These are phyloP conservation scores for Cetradonia linearis DNA, from an alignment of 495 filamentous ascomycete species.

Conservation along the genomic window DNA sequence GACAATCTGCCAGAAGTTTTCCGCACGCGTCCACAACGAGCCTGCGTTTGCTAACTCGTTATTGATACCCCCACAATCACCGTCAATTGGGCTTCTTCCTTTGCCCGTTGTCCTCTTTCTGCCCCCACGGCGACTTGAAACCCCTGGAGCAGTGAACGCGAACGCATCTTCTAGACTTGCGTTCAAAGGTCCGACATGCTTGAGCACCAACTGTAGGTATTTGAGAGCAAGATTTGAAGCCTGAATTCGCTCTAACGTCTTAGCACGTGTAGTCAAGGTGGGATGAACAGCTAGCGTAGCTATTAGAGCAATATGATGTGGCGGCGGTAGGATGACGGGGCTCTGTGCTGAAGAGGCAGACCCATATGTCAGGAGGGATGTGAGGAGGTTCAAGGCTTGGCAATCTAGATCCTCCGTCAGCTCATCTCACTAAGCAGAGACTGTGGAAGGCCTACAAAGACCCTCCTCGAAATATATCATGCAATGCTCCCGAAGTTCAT, in stretches of 20 bases:
- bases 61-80: constrained; percentile 36
- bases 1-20: constrained; percentile 80
- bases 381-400: constrained; percentile 58
- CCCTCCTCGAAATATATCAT: constrained; percentile 68
- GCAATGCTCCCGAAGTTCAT: constrained; percentile 52
- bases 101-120: constrained; percentile 23
- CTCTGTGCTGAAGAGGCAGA: constrained; percentile 31
- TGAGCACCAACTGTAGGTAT: constrained; percentile 47
- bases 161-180: constrained; percentile 45
- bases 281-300: constrained; percentile 63
- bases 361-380: constrained; percentile 51
- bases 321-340: constrained; percentile 40
- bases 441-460: constrained; percentile 42
- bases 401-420: constrained; percentile 40
- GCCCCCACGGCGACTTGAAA: constrained; percentile 30
- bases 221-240: constrained; percentile 45
- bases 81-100: constrained; percentile 21
- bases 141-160: constrained; percentile 31
- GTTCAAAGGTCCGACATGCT: constrained; percentile 41
- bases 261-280: constrained; percentile 52
- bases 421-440: neutral
- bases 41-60: constrained; percentile 50
- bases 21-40: constrained; percentile 59
- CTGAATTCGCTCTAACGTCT: constrained; percentile 39
- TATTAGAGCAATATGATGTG: constrained; percentile 55